Evolutionary conservation across 345 rosid species (phyloP), one percentile per base, ranked within the genome.

Genomic region (Gossypium rotundifolium): DNA sequence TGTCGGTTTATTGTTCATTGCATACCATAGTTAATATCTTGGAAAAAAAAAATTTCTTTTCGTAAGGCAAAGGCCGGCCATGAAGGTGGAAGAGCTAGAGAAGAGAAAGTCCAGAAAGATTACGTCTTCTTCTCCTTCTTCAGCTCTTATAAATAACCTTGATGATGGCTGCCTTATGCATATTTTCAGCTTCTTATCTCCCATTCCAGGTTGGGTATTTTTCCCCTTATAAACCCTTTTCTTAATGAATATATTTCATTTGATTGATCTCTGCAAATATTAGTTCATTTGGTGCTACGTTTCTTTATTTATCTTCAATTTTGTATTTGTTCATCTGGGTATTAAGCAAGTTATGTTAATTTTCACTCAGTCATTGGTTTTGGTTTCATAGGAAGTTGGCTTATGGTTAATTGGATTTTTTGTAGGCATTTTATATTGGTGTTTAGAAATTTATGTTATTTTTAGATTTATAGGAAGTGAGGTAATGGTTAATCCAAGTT

Each of bases 121-220:
- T 20, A 5, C 40, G 7, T n/a, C 70, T 3, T 66, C 70, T 18
- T 42, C 52, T 65, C 63, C 85, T 18, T 55, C 78, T 61, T 59
- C 1, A 57, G 79, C 88, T 58, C 85, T 57, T 12, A 84, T 95
- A 40, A 93, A 86, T 86, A 88, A 71, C 84, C 94, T 95, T 18
- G 99, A 95, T 77, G 99, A 95, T 85, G 99, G 98, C 23, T 90
- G 96, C 78, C 98, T 95, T 74, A 93, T 95, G 99, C 99, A 90
- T 82, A 89, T 95, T 81, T 87, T 95, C 87, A 95, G 96, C 85
- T 95, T 91, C 88, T 83, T 95, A 23, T 84, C 96, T 65, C 98
- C 98, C 44, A 85, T 90, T 83, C 99, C 97, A 80, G 97, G 99
- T 23, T 51, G n/a, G 16, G 33, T 25, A 33, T 68, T 12, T 42